Evolutionary conservation across 805 yeast genomes (phyloP), one percentile per base, ranked within the genome.

Genomic region (Wickerhamomyces subpelliculosus): DNA sequence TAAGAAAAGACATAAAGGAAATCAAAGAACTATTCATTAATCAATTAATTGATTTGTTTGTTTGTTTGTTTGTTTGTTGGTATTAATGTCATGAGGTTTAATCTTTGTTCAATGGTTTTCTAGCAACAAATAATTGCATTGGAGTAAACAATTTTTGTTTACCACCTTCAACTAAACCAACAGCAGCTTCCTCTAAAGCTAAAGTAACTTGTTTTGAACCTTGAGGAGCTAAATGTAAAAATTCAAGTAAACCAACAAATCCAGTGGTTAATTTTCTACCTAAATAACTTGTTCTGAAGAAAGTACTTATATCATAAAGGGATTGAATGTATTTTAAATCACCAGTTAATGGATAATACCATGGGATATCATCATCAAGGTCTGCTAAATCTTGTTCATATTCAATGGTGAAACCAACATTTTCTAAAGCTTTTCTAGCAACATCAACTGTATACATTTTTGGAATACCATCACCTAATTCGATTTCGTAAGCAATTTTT

Each of bases 391-490:
- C 98, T 52, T 71, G 69, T 62, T 78, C 78, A 58, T 75, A 75
- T 55, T 75, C 73, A 48, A 93, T 67, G 52, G 85, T 82, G 61
- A 93, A 93, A 12, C 98, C 98, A 47, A 86, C 96, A 34, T 70
- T 72, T 61, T 76, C 72, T 55, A 93, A 73, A 21, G 97, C 97
- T 41, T 83, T 65, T 60, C 80, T 83, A 27, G 98, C 98, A 53
- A 86, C 96, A 46, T 78, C 75, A 46, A 78, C 76, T 53, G 70
- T 64, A 75, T 75, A 87, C 98, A 93, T 93, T 70, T 90, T 88
- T 59, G 98, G 97, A 54, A 93, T 93, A 68, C 98, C 98, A 61
- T 93, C 97, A 59, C 98, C 98, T 46, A 90, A 75, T 70, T 93
- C 98, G 51, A 93, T 93, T 61, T 96, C 97, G 65, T 90, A 90